Conservation (phyloP, 192 early-diverging fungal genomes). For the Coemansia sp. region DNA sequence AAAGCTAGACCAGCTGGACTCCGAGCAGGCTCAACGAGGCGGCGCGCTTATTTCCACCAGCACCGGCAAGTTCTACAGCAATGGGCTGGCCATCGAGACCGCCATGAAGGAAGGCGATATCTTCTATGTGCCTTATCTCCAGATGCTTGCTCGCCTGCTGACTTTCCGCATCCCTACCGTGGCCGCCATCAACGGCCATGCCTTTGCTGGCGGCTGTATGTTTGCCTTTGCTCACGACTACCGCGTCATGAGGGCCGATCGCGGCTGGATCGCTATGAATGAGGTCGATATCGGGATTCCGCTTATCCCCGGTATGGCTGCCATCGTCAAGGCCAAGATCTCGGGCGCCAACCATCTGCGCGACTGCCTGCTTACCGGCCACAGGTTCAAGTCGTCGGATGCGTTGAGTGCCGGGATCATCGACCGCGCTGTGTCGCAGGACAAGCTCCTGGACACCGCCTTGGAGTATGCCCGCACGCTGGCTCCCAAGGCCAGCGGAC, state of each 20-base stretch:
- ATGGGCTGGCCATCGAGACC: conserved; percentile 62
- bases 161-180: conserved; percentile 69
- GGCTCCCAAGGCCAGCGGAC: conserved; percentile 57
- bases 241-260: conserved; percentile 71
- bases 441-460: conserved; percentile 55
- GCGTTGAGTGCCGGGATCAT: conserved; percentile 60
- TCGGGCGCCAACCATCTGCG: conserved; percentile 56
- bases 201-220: conserved; percentile 78
- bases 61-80: conserved; percentile 69
- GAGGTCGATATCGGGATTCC: conserved; percentile 71
- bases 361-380: conserved; percentile 61
- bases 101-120: conserved; percentile 51
- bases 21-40: conserved; percentile 40
- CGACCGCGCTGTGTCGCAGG: conserved; percentile 56
- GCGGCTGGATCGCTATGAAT: conserved; percentile 76
- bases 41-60: conserved; percentile 64
- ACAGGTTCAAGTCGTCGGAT: conserved; percentile 60
- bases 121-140: conserved; percentile 53
- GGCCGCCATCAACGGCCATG: conserved; percentile 75
- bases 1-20: conserved; percentile 30
- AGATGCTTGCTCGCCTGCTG: conserved; percentile 61
- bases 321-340: conserved; percentile 64
- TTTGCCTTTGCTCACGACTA: conserved; percentile 60
- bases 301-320: conserved; percentile 67
- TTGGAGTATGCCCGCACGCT: conserved; percentile 55